A percentile compares a stretch with the other conserved stretches of the same genome.
These are phyloP conservation scores for Taphrina flavorubra DNA, from an alignment of 1,139 yeast species.

Conservation along the genomic window DNA sequence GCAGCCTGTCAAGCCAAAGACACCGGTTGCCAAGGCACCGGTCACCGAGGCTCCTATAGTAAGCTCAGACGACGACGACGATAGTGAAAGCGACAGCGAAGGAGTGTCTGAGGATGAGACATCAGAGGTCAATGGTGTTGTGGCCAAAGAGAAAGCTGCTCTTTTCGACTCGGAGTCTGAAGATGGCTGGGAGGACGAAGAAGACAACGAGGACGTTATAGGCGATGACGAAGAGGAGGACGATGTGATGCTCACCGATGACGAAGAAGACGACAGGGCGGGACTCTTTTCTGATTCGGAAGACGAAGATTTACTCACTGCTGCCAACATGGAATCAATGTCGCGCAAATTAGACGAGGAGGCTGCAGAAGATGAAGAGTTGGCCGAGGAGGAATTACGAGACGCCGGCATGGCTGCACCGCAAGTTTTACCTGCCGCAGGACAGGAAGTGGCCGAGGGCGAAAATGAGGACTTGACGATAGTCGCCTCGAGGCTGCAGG, in stretches of 20 bases:
- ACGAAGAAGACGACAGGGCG: constrained; percentile 57
- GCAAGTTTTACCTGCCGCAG: constrained; percentile 56
- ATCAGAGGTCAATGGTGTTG: constrained; percentile 41
- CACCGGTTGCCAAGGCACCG: background rate
- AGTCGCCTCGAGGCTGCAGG: constrained; percentile 91
- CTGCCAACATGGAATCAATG: constrained; percentile 82
- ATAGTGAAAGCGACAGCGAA: constrained; percentile 57
- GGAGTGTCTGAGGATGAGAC: constrained; percentile 42
- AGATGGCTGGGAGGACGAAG: constrained; percentile 36
- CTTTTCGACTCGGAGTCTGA: constrained; percentile 42
- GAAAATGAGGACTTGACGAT: constrained; percentile 80
- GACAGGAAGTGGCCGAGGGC: constrained; percentile 62
- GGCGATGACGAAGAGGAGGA: constrained; percentile 12
- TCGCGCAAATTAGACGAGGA: constrained; percentile 64
- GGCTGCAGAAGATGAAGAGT: constrained; percentile 48
- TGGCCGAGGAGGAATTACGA: constrained; percentile 46
- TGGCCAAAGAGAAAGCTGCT: constrained; percentile 25
- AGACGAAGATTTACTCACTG: constrained; percentile 79
- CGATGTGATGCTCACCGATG: constrained; percentile 36
- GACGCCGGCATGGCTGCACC: constrained; percentile 51
- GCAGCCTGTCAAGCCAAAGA: constrained; percentile 5
- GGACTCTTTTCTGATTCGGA: constrained; percentile 72
- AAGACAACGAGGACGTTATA: constrained; percentile 16
- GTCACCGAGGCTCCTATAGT: background rate
- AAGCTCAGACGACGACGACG: constrained; percentile 54